phyloP scores from a whole-genome alignment of 1,139 yeast genomes.

The Saccharomycopsis crataegensis region DNA sequence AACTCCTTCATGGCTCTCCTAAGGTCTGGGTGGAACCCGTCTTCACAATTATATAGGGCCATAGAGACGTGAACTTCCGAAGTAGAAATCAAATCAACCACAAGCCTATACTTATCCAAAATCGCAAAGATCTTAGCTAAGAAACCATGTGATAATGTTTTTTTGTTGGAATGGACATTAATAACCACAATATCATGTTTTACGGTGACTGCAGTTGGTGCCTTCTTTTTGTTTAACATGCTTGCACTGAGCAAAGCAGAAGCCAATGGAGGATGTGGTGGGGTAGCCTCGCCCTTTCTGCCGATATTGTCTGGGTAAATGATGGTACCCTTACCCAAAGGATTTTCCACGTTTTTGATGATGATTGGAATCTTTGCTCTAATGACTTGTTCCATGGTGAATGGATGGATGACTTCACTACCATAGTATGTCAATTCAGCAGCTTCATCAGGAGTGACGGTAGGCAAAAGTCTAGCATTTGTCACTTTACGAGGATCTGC shows the following conservation, averaged over 20 bases:
- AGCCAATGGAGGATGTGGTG: slow-evolving; percentile 91
- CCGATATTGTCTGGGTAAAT: slow-evolving; percentile 88
- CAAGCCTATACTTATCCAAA: slow-evolving; percentile 75
- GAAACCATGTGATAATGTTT: slow-evolving; percentile 90
- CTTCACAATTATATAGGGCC: slow-evolving; percentile 81
- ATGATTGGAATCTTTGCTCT: slow-evolving; percentile 93
- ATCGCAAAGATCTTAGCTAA: slow-evolving; percentile 85
- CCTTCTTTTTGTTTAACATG: slow-evolving; percentile 46
- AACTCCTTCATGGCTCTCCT: slow-evolving; percentile 71
- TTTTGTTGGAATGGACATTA: slow-evolving; percentile 88
- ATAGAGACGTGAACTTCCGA: slow-evolving; percentile 97
- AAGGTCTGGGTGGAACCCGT: slow-evolving; percentile 41
- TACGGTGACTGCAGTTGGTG: slow-evolving; percentile 96
- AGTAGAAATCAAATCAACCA: slow-evolving; percentile 92
- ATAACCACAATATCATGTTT: slow-evolving; percentile 88
- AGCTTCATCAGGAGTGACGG: slow-evolving; percentile 97
- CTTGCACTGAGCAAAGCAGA: slow-evolving; percentile 46
- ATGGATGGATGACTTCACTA: slow-evolving; percentile 95
- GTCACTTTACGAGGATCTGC: slow-evolving; percentile 97
- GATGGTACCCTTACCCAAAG: slow-evolving; percentile 82
- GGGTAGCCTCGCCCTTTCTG: slow-evolving; percentile 79
- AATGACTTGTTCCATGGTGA: slow-evolving; percentile 98
- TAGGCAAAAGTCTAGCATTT: slow-evolving; percentile 72
- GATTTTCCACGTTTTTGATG: slow-evolving; percentile 92
- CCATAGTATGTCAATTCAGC: slow-evolving; percentile 97